Conservation (phyloP, 192 early-diverging fungal genomes). For the Haplosporangium gracile region DNA sequence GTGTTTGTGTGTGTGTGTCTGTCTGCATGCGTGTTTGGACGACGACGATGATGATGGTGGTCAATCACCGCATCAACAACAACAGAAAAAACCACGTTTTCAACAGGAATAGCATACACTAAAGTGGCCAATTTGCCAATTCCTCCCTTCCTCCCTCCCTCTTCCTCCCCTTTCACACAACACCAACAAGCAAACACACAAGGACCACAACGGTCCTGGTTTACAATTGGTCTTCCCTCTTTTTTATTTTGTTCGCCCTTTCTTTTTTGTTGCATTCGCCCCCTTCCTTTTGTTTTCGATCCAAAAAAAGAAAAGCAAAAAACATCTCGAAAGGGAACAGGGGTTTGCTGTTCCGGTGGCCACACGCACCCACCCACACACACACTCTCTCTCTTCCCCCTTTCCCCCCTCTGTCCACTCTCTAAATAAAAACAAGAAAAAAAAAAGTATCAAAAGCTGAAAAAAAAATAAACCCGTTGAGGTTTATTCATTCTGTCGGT, state of each 20-base stretch:
- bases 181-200: neutral
- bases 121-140: neutral
- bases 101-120: neutral
- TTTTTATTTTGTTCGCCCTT: neutral
- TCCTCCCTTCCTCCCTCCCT: neutral
- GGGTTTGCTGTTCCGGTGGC: neutral
- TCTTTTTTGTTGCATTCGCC: neutral
- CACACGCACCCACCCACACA: neutral
- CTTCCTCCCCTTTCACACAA: neutral
- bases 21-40: neutral
- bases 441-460: neutral
- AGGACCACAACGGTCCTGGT: conserved; percentile 1
- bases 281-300: neutral
- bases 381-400: too few species aligned
- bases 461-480: neutral
- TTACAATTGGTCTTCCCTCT: neutral
- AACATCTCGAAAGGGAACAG: neutral
- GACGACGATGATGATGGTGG: neutral
- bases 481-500: conserved; percentile 1
- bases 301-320: neutral
- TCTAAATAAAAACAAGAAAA: neutral
- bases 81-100: neutral
- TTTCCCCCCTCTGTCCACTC: neutral
- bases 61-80: neutral
- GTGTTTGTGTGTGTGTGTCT: neutral